Conservation (phyloP, 2,329 filamentous ascomycete genomes). For the Periconia sp. region DNA sequence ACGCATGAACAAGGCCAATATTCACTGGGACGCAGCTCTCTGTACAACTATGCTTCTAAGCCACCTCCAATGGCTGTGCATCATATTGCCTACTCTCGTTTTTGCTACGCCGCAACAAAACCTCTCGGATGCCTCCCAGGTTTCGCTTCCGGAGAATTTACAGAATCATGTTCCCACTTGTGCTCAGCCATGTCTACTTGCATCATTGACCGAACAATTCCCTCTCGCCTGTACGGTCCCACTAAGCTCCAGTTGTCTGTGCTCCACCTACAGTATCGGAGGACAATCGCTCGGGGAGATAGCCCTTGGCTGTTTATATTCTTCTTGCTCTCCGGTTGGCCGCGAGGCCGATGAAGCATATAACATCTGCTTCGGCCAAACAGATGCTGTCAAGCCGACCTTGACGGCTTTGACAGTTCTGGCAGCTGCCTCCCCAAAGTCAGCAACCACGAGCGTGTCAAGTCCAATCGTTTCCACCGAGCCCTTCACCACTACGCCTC, state of each 20-base stretch:
- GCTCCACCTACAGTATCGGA: constrained; percentile 39
- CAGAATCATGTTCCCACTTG: constrained; percentile 37
- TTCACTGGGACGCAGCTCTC: constrained; percentile 30
- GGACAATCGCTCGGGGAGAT: constrained; percentile 43
- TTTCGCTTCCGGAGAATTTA: constrained; percentile 29
- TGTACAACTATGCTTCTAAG: constrained; percentile 45
- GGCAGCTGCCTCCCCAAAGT: constrained; percentile 21
- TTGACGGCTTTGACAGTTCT: constrained; percentile 37
- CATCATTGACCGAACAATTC: constrained; percentile 36
- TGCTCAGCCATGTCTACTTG: constrained; percentile 39
- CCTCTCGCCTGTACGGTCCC: constrained; percentile 37
- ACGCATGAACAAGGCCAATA: constrained; percentile 23
- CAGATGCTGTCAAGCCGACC: constrained; percentile 39
- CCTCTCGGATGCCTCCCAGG: constrained; percentile 21
- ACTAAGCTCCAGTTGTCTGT: constrained; percentile 38
- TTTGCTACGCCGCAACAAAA: constrained; percentile 32
- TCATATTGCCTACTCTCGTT: constrained; percentile 38
- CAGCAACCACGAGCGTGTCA: constrained; percentile 12
- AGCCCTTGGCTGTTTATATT: constrained; percentile 41
- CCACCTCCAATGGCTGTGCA: constrained; percentile 41
- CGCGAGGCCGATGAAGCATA: constrained; percentile 31
- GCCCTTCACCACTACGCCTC: constrained; percentile 12
- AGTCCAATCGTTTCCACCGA: constrained; percentile 8
- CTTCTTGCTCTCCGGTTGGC: constrained; percentile 31
- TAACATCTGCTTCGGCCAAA: constrained; percentile 39